phyloP scores from a whole-genome alignment of 2,329 filamentous ascomycete genomes.

The Trichoderma brevicompactum region DNA sequence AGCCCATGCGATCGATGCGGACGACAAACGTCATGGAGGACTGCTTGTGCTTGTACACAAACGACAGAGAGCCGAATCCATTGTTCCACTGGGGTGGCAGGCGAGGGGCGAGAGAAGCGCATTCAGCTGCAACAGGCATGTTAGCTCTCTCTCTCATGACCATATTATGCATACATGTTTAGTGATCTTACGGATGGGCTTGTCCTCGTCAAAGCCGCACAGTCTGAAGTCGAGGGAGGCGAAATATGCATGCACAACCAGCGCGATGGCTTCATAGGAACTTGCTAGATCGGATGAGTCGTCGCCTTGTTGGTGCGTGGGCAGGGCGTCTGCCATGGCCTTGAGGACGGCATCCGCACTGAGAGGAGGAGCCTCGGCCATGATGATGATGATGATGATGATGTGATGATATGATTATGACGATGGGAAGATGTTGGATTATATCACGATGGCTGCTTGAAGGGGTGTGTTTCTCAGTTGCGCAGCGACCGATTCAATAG shows the following conservation, averaged over 20 bases:
- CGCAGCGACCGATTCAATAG: no score
- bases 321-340: constrained; percentile 63
- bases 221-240: constrained; percentile 78
- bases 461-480: no score
- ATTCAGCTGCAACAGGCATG: constrained; percentile 44
- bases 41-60: constrained; percentile 84
- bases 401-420: neutral
- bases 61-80: constrained; percentile 70
- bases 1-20: constrained; percentile 79
- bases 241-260: constrained; percentile 86
- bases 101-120: constrained; percentile 60
- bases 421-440: neutral
- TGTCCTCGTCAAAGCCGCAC: constrained; percentile 81
- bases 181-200: constrained; percentile 63
- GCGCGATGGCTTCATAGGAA: constrained; percentile 79
- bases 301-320: constrained; percentile 57
- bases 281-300: constrained; percentile 67
- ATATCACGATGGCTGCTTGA: no score
- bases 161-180: neutral
- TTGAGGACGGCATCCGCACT: constrained; percentile 50
- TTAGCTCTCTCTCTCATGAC: constrained; percentile 28
- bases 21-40: constrained; percentile 84
- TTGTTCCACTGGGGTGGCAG: constrained; percentile 83
- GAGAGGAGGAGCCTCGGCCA: constrained; percentile 28
- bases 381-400: neutral